phyloP scores from a whole-genome alignment of 208 protist species.

The Trichomonas gallinae region DNA sequence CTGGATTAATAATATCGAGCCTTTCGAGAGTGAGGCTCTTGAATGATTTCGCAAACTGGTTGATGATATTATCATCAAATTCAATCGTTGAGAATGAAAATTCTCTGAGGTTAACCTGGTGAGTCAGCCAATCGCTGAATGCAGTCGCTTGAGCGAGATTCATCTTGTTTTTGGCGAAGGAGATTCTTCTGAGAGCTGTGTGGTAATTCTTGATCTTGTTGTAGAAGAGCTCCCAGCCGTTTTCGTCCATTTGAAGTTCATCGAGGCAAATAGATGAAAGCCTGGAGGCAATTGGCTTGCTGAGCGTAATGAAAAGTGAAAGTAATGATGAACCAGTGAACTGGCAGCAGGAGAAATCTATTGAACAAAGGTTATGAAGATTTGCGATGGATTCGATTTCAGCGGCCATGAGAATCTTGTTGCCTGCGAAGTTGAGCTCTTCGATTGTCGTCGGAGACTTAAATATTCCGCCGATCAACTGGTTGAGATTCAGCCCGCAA shows the following conservation, averaged over 20 bases:
- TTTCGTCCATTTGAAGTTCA: neutral
- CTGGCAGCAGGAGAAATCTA: neutral
- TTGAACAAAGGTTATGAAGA: neutral
- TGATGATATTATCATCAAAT: neutral
- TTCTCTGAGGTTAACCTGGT: neutral
- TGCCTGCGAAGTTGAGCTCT: neutral
- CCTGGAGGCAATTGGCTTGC: neutral
- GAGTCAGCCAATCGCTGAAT: neutral
- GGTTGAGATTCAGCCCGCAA: neutral
- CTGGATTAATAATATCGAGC: neutral
- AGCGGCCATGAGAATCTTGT: neutral
- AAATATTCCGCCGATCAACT: neutral
- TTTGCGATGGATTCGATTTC: neutral
- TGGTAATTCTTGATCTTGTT: neutral
- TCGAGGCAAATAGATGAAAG: neutral
- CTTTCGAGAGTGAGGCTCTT: neutral
- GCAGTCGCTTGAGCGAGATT: neutral
- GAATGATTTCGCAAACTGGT: neutral
- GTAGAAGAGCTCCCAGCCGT: neutral
- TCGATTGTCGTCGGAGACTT: neutral
- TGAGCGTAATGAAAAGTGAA: neutral
- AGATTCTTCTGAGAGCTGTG: neutral
- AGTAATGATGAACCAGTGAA: neutral
- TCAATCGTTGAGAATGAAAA: neutral
- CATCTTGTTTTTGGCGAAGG: neutral